Conservation (phyloP, 495 filamentous ascomycete genomes). For the Tuber microsphaerosporum region DNA sequence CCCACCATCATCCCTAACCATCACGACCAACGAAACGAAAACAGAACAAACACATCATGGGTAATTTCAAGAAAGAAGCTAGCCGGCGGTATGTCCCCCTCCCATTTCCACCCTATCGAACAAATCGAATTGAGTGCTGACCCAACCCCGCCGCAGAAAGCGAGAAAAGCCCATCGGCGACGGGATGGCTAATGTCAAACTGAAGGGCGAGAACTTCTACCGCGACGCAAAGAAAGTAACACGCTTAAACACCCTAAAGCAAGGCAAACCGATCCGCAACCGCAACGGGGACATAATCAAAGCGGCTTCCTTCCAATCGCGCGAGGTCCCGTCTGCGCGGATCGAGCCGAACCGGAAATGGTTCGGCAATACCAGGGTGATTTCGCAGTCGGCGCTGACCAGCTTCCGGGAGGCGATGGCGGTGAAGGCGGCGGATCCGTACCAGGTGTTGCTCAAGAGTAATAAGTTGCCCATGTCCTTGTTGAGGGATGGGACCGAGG, state of each 20-base stretch:
- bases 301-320: constrained; percentile 76
- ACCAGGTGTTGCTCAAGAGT: constrained; percentile 81
- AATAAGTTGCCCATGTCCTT: constrained; percentile 80
- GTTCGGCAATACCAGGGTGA: constrained; percentile 68
- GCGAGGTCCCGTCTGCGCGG: constrained; percentile 68
- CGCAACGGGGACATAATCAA: constrained; percentile 66
- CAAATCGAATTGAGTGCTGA: constrained; percentile 8
- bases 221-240: constrained; percentile 81
- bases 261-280: constrained; percentile 68
- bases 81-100: constrained; percentile 51
- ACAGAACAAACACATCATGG: constrained; percentile 55
- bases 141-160: constrained; percentile 31
- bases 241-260: constrained; percentile 78
- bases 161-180: constrained; percentile 72
- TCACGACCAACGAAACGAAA: neutral
- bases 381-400: constrained; percentile 60
- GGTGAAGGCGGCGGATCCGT: constrained; percentile 81
- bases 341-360: constrained; percentile 91
- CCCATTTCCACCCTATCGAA: constrained; percentile 35
- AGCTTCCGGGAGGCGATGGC: constrained; percentile 89
- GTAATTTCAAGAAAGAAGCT: constrained; percentile 90
- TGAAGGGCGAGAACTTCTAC: constrained; percentile 96
- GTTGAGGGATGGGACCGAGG: constrained; percentile 28
- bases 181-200: constrained; percentile 82
- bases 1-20: constrained; percentile 1